Evolutionary conservation across 192 early-diverging fungal species (phyloP), one percentile per base, ranked within the genome.

Genomic region (Polychytrium aggregatum): DNA sequence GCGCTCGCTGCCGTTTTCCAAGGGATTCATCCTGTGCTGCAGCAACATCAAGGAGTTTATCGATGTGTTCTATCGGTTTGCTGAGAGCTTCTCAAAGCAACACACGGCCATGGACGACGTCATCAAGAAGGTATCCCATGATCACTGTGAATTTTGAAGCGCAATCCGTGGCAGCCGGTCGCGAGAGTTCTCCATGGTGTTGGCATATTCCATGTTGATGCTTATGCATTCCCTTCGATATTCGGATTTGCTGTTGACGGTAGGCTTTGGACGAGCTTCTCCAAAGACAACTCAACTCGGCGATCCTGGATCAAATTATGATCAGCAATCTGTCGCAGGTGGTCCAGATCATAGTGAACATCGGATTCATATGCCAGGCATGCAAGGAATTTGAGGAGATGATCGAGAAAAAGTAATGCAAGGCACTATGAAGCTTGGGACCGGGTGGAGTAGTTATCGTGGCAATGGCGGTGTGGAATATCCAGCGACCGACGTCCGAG

Each of bases 31-130:
- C 13, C 73, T 71, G 18, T 78, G 68, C 58, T 87, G 85, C 67
- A 56, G 68, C 25, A 71, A 76, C 40, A 81, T 90, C 28, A 68
- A 76, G 35, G 57, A 71, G 13, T 87, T 88, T 60, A 77, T 92
- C 14, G 47, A 60, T 34, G 79, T 83, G 46, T 92, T 87, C 51
- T 90, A 92, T 57, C 73, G 72, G 20, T 92, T 92, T 58, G 79
- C 83, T 8, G 84, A 87, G 55, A 87, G 85, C 0, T 90, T 88
- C 52, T 68, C 78, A 20, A 83, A 87, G 59, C 78, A 82, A 39
- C 76, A 83, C 48, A 81, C 79, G 60, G 85, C 87, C 46, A 88
- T 92, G 81, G 88, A 90, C 53, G 88, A 92, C n/a, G n/a, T n/a
- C n/a, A n/a, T n/a, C n/a, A n/a, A n/a, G n/a, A n/a, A n/a, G n/a